Evolutionary conservation across 192 early-diverging fungal genomes (phyloP).

Genomic region (Dissophora globulifera): DNA sequence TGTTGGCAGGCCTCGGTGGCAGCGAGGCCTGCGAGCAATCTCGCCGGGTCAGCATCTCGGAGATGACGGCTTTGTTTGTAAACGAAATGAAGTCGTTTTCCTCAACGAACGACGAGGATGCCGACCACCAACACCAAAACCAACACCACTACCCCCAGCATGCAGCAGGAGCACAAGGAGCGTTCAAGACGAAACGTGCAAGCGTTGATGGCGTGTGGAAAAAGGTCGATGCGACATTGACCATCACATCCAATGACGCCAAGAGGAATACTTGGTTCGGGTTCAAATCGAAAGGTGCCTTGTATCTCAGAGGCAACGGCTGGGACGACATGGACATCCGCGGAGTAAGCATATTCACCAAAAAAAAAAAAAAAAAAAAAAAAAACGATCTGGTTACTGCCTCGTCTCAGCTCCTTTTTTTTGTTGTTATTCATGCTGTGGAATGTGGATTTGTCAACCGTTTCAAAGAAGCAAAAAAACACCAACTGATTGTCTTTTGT

Average conservation of each 20-base stretch:
- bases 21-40: conserved; percentile 38
- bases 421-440: background rate
- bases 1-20: conserved; percentile 38
- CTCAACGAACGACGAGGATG: conserved; percentile 16
- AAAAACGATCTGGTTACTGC: no score
- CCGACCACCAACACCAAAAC: conserved; percentile 24
- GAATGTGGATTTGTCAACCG: background rate
- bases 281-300: conserved; percentile 28
- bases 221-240: conserved; percentile 43
- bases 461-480: background rate
- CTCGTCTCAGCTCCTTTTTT: background rate
- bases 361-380: no score
- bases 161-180: conserved; percentile 10
- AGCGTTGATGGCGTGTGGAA: conserved; percentile 1
- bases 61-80: conserved; percentile 42
- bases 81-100: conserved; percentile 47
- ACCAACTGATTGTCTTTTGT: background rate
- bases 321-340: conserved; percentile 54
- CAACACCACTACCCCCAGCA: no score
- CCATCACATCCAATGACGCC: conserved; percentile 42
- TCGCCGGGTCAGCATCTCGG: conserved; percentile 44
- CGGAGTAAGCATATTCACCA: no score
- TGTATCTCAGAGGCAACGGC: conserved; percentile 41
- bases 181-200: conserved; percentile 1
- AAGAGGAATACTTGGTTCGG: conserved; percentile 49